phyloP scores from a whole-genome alignment of 129 eudicot species.

The Centaurea solstitialis region DNA sequence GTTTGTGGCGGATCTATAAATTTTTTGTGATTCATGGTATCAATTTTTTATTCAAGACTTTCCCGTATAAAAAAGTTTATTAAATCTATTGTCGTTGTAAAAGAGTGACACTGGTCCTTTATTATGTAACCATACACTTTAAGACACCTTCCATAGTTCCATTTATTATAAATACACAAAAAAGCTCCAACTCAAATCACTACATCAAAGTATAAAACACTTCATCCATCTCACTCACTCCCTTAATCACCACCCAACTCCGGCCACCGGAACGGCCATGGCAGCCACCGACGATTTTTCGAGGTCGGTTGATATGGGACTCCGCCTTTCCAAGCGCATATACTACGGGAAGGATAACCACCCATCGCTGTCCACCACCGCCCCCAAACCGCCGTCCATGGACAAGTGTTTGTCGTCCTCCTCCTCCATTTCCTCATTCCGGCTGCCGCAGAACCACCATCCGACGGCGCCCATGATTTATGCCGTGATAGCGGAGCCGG shows the following conservation, averaged over 20 bases:
- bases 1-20: too few species aligned
- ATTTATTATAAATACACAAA: not conserved
- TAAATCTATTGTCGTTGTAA: too few species aligned
- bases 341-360: slow-evolving; percentile 60
- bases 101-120: too few species aligned
- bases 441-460: slow-evolving; percentile 24
- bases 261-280: slow-evolving; percentile 1
- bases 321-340: slow-evolving; percentile 67
- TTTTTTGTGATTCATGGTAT: too few species aligned
- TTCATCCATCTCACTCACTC: not conserved
- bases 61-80: too few species aligned
- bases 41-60: too few species aligned
- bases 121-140: too few species aligned
- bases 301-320: slow-evolving; percentile 61
- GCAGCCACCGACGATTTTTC: slow-evolving; percentile 53
- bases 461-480: slow-evolving; percentile 84
- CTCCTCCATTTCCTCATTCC: slow-evolving; percentile 30
- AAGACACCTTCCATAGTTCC: not conserved
- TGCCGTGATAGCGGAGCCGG: slow-evolving; percentile 73
- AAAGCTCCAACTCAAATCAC: not conserved
- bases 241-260: not conserved
- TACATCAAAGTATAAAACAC: not conserved
- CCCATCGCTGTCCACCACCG: not conserved
- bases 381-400: slow-evolving; percentile 36
- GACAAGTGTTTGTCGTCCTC: slow-evolving; percentile 45